Percentiles rank a stretch among this genome's conserved stretches.
Conservation (phyloP, 2,329 filamentous ascomycete species). For the Neonectria neomacrospora region DNA sequence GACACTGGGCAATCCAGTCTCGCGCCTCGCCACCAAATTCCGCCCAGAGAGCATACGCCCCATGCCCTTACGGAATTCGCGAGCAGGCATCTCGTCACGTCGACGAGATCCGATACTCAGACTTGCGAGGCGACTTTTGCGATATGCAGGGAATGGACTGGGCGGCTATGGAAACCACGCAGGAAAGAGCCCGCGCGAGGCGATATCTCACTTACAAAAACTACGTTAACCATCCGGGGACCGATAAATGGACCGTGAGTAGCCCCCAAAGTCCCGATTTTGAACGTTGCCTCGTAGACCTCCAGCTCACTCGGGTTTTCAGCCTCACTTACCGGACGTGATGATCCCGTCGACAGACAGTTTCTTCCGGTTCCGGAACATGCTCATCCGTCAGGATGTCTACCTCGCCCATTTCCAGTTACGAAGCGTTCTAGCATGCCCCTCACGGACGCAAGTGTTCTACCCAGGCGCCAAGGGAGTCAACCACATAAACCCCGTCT, state of each 20-base stretch:
- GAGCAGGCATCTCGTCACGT: conserved; percentile 40
- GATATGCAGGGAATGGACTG: conserved; percentile 72
- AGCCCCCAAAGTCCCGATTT: conserved; percentile 9
- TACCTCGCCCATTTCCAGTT: conserved; percentile 74
- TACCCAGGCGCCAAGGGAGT: conserved; percentile 65
- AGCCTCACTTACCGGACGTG: conserved; percentile 37
- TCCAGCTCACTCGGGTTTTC: background rate
- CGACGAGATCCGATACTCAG: conserved; percentile 50
- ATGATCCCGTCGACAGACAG: conserved; percentile 55
- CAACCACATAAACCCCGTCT: conserved; percentile 63
- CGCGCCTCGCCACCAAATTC: conserved; percentile 34
- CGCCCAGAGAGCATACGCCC: conserved; percentile 42
- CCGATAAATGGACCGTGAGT: conserved; percentile 62
- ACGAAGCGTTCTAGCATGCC: conserved; percentile 69
- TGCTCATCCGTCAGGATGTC: conserved; percentile 65
- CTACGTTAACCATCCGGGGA: conserved; percentile 63
- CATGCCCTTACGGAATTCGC: conserved; percentile 47
- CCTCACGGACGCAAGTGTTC: conserved; percentile 65
- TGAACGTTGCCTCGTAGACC: no score
- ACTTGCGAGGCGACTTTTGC: conserved; percentile 65
- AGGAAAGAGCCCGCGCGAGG: conserved; percentile 59
- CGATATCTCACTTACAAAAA: conserved; percentile 65
- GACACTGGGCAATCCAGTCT: conserved; percentile 57
- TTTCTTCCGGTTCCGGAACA: conserved; percentile 69
- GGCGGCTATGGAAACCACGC: conserved; percentile 62